Percentiles rank a stretch among this genome's conserved stretches.
Evolutionary conservation across 441 rosid genomes (phyloP).

Genomic region (Syzygium syzygioides): DNA sequence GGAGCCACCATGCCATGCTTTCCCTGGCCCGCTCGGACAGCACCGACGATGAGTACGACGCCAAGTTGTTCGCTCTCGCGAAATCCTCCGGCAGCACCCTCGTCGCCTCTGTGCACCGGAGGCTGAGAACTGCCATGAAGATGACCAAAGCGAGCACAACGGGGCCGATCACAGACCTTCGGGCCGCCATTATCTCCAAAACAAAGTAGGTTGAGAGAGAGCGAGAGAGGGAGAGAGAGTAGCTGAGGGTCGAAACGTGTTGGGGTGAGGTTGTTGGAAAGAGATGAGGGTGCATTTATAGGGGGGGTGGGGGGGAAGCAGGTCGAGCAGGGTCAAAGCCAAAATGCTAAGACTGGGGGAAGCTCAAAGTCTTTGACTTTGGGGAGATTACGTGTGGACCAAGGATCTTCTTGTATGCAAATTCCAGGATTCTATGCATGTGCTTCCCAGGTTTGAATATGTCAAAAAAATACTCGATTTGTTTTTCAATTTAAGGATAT

Average conservation of each 20-base stretch:
- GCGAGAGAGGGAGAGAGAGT: background rate
- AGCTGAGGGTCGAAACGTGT: background rate
- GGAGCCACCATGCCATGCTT: slow-evolving; percentile 31
- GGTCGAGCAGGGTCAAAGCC: background rate
- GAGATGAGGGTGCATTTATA: background rate
- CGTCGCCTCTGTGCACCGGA: slow-evolving; percentile 12
- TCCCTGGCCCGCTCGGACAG: slow-evolving; percentile 27
- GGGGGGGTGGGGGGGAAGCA: background rate
- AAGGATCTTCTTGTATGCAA: background rate
- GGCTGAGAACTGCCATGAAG: slow-evolving; percentile 16
- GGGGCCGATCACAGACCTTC: background rate
- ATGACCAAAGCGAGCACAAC: slow-evolving; percentile 11
- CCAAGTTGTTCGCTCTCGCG: slow-evolving; percentile 17
- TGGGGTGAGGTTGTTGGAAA: background rate
- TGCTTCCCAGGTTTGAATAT: background rate
- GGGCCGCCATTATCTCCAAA: slow-evolving; percentile 13
- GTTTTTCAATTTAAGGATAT: background rate
- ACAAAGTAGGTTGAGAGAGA: background rate
- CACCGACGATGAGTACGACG: slow-evolving; percentile 9
- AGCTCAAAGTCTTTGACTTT: background rate
- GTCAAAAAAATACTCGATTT: background rate
- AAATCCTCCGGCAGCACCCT: slow-evolving; percentile 29
- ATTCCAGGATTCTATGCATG: background rate
- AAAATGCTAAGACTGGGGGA: background rate
- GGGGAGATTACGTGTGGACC: slow-evolving; percentile 26